Evolutionary conservation across 2,329 filamentous ascomycete species (phyloP).

Genomic region (Cercospora nicotianae): DNA sequence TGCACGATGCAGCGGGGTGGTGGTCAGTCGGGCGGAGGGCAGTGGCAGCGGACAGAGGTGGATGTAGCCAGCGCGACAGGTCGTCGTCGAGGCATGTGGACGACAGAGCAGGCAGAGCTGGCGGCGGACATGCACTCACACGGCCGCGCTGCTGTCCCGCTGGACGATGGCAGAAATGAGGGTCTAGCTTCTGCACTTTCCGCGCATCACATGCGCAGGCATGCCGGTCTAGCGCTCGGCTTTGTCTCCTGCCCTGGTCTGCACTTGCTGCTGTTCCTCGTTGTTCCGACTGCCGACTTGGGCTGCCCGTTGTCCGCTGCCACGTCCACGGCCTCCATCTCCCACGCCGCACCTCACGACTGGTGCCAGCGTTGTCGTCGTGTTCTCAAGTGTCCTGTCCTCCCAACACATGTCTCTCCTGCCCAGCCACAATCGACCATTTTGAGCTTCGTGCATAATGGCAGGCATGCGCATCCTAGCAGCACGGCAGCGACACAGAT

Average conservation of each 20-base stretch:
- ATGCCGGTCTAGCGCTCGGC: background rate
- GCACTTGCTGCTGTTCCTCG: background rate
- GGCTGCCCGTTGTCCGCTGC: background rate
- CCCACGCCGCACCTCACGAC: background rate
- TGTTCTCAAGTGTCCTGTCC: background rate
- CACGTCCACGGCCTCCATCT: background rate
- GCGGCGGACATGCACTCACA: background rate
- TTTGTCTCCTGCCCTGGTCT: background rate
- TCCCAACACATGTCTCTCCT: background rate
- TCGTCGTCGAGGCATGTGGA: background rate
- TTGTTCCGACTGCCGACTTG: background rate
- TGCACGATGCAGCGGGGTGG: background rate
- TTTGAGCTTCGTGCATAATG: background rate
- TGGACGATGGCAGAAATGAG: background rate
- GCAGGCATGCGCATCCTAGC: background rate
- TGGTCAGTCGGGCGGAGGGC: background rate
- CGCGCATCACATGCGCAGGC: background rate
- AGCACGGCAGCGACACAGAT: background rate
- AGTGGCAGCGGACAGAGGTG: background rate
- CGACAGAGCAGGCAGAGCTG: background rate
- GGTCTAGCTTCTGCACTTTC: background rate
- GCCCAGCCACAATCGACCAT: background rate
- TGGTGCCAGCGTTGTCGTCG: background rate
- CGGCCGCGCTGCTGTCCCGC: background rate
- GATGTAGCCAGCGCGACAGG: background rate